These are phyloP conservation scores for Vanilla planifolia DNA, from an alignment of 106 monocot species.

Conservation along the genomic window DNA sequence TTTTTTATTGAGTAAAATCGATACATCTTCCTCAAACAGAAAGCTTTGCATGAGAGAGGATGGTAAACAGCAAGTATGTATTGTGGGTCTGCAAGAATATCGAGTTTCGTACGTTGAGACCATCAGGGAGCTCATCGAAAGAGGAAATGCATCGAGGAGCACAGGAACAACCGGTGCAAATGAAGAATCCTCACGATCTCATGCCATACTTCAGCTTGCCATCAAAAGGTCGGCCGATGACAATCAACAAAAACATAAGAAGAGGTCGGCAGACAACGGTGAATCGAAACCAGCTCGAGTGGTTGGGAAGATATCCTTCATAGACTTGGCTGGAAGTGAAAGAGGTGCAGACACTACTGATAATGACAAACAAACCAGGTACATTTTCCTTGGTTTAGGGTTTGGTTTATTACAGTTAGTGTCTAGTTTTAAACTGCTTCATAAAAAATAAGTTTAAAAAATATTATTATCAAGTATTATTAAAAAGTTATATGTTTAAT, in stretches of 20 bases:
- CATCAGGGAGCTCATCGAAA: constrained; percentile 83
- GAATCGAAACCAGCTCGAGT: constrained; percentile 69
- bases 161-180: constrained; percentile 97
- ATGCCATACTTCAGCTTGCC: constrained; percentile 98
- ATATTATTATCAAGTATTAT: no score
- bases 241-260: constrained; percentile 24
- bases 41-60: constrained; percentile 99
- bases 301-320: constrained; percentile 88
- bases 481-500: neutral
- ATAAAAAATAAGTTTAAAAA: no score
- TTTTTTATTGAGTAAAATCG: neutral
- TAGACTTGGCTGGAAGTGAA: constrained; percentile 96
- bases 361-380: constrained; percentile 99
- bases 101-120: constrained; percentile 69
- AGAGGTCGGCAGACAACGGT: constrained; percentile 46
- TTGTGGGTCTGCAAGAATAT: constrained; percentile 90
- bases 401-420: no score
- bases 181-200: constrained; percentile 98
- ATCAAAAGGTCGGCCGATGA: constrained; percentile 72
- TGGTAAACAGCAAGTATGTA: constrained; percentile 97
- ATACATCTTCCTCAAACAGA: constrained; percentile 37
- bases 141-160: constrained; percentile 91
- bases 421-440: no score
- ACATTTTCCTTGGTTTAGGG: neutral
- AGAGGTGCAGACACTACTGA: constrained; percentile 99